Evolutionary conservation across 306 rosid species (phyloP).

Genomic region (Vachellia pachyceras): DNA sequence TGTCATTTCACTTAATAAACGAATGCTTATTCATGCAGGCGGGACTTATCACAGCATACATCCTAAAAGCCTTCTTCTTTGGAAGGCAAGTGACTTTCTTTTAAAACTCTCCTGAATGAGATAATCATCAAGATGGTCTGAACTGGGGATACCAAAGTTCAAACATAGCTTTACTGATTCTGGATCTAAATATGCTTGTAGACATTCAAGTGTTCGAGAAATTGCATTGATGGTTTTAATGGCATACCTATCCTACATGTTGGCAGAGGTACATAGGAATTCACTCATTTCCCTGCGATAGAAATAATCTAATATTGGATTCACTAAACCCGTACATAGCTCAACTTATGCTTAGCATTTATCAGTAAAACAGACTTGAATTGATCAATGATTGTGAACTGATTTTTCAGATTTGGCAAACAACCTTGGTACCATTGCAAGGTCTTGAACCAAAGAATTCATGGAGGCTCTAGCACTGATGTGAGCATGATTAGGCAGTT

Average conservation of each 20-base stretch:
- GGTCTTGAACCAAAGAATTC: too few relatives aligned
- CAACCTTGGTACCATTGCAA: too few relatives aligned
- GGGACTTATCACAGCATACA: conserved; percentile 79
- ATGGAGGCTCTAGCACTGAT: too few relatives aligned
- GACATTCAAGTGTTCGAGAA: conserved; percentile 90
- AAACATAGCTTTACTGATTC: conserved; percentile 2
- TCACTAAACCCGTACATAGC: neutral
- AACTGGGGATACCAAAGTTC: conserved; percentile 7
- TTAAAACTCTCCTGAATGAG: conserved; percentile 7
- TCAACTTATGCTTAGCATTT: neutral
- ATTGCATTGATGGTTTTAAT: conserved; percentile 77
- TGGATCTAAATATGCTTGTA: conserved; percentile 37
- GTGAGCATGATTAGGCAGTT: too few relatives aligned
- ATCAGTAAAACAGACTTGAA: neutral
- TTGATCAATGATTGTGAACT: too few relatives aligned
- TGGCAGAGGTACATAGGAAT: conserved; percentile 72
- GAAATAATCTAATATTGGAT: neutral
- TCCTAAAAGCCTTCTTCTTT: conserved; percentile 69
- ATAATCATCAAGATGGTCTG: conserved; percentile 1
- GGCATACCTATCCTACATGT: conserved; percentile 91
- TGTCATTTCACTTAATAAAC: neutral
- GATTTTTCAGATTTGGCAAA: too few relatives aligned
- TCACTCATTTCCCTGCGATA: conserved; percentile 4
- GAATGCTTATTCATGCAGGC: conserved; percentile 51
- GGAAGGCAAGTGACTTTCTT: conserved; percentile 59